These are phyloP conservation scores for Cercospora beticola DNA, from an alignment of 2,329 filamentous ascomycete genomes.

Conservation along the genomic window DNA sequence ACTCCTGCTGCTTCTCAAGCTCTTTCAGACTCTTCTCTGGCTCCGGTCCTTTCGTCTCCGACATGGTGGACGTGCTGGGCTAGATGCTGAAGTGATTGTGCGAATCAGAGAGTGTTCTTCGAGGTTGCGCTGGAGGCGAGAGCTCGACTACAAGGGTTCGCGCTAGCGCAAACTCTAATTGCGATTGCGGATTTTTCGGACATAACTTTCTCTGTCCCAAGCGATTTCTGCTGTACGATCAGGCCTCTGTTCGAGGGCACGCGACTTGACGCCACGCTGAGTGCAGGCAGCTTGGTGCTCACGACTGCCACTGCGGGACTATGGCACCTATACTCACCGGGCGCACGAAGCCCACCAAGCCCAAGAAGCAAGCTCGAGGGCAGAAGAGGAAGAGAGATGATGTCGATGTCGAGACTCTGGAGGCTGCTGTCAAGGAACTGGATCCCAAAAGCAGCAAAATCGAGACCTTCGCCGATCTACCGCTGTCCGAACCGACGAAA, in stretches of 20 bases:
- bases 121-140: neutral
- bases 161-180: constrained; percentile 18
- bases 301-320: neutral
- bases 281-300: neutral
- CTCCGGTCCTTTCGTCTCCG: constrained; percentile 16
- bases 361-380: constrained; percentile 51
- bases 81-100: neutral
- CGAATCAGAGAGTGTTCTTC: neutral
- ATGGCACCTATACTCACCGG: constrained; percentile 41
- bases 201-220: constrained; percentile 8
- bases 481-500: constrained; percentile 77
- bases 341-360: constrained; percentile 53
- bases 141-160: neutral
- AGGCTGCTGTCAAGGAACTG: constrained; percentile 46
- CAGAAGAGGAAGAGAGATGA: constrained; percentile 31
- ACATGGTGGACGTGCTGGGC: neutral
- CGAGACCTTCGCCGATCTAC: constrained; percentile 77
- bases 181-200: constrained; percentile 10
- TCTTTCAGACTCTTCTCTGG: constrained; percentile 34
- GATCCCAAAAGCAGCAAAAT: constrained; percentile 59
- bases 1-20: constrained; percentile 35
- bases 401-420: constrained; percentile 26
- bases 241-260: neutral
- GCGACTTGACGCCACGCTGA: neutral
- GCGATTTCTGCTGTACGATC: neutral